Percentiles rank a stretch among this genome's conserved stretches.
Evolutionary conservation across 371 early-diverging fungal species (phyloP).

Genomic region (Lichtheimia hyalospora): DNA sequence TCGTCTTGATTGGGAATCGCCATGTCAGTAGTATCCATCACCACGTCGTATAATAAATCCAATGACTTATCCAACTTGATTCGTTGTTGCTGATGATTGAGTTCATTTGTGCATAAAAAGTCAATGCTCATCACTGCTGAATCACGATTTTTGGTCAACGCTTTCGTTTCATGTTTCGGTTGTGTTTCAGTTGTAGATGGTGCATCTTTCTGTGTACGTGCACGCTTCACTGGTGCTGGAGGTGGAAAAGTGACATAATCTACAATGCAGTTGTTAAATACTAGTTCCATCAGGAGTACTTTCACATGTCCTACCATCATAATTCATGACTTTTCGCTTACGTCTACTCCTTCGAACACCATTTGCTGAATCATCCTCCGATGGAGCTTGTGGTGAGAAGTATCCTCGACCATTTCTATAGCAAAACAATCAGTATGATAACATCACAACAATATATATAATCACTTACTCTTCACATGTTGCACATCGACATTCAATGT

Average conservation of each 20-base stretch:
- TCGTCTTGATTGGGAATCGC: too few species aligned
- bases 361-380: conserved; percentile 11
- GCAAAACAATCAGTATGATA: neutral
- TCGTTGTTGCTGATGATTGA: conserved; percentile 1
- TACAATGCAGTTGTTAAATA: neutral
- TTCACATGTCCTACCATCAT: conserved; percentile 23
- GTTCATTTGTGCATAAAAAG: conserved; percentile 34
- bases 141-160: neutral
- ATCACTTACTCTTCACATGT: conserved; percentile 77
- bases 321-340: conserved; percentile 30
- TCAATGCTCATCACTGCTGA: conserved; percentile 42
- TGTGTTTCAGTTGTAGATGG: neutral
- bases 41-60: conserved; percentile 38
- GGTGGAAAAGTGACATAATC: conserved; percentile 1
- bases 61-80: conserved; percentile 17
- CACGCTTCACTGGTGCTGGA: neutral
- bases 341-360: conserved; percentile 29
- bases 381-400: conserved; percentile 9
- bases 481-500: conserved; percentile 87
- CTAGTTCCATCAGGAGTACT: neutral
- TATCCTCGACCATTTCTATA: conserved; percentile 11
- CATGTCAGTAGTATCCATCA: conserved; percentile 34
- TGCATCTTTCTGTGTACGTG: neutral
- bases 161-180: neutral
- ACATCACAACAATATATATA: too few species aligned